Evolutionary conservation across 2,329 filamentous ascomycete species (phyloP), one percentile per base, ranked within the genome.

Genomic region (Cladophialophora immunda): DNA sequence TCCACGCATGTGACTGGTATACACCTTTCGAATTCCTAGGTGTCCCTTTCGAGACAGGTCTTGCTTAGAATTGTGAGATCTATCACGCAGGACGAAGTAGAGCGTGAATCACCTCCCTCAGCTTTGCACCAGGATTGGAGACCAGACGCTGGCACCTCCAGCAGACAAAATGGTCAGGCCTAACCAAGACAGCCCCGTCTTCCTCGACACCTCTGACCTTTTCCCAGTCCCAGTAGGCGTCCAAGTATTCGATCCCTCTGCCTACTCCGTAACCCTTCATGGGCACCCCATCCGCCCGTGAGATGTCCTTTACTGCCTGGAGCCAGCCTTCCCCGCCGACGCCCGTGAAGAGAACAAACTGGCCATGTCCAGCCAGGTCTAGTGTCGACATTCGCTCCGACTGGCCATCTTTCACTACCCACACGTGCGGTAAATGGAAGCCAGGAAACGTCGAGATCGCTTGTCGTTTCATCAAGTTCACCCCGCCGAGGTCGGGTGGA

Each of bases 221-320:
- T 11, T 78, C 81, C 87, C 87, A 90, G 60, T 88, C 85, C 68
- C 82, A 83, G 73, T 89, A 89, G 0, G 86, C 80, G 72, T 90
- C 88, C 72, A 88, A 84, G 67, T 81, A 89, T 64, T 90, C 86
- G 67, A 85, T 83, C 17, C 80, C 77, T 75, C 81, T 86, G 0
- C 88, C 87, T 67, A 90, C 85, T 2, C 79, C 81, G 66, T 85
- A 82, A 0, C 77, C 79, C 2, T 78, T 79, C 25, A 90, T 78
- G 4, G 78, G 75, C 0, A 89, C 73, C 0, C 80, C 81, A 0
- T 85, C 70, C 4, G 73, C 66, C n/a, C 75, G 69, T 0, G 74
- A 68, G 3, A 84, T 80, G 1, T 70, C 71, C 5, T 64, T 63
- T 0, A 83, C 85, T 1, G 86, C 86, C 0, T 67, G 58, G 60